These are phyloP conservation scores for Pelagophyceae sp. DNA, from an alignment of 352 stramenopile species.

Conservation along the genomic window DNA sequence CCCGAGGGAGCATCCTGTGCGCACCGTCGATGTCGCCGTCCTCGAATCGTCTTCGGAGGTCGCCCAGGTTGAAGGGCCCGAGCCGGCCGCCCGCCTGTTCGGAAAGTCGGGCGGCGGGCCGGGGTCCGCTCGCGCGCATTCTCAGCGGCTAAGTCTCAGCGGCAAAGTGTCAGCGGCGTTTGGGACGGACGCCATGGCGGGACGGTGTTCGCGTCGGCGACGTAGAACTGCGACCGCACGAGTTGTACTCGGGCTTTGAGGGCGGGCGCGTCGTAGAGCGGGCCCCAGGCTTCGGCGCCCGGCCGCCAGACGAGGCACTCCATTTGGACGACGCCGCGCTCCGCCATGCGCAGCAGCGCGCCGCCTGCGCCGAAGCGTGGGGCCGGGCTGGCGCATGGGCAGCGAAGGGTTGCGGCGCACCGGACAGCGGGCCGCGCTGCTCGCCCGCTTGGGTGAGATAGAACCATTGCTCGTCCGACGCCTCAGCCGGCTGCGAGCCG, in stretches of 20 bases:
- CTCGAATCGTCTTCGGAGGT: conserved; percentile 15
- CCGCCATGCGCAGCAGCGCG: background rate
- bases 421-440: background rate
- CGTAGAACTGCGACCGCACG: conserved; percentile 1
- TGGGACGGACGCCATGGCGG: no score
- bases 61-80: background rate
- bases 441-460: background rate
- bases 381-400: no score
- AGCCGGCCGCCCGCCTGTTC: background rate
- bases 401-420: no score
- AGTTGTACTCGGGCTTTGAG: background rate
- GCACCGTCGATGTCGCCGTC: conserved; percentile 1
- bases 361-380: no score
- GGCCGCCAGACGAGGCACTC: background rate
- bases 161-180: no score
- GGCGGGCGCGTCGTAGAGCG: background rate
- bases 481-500: no score
- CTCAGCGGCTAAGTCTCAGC: no score
- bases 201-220: background rate
- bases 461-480: background rate
- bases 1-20: no score
- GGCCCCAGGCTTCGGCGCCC: background rate
- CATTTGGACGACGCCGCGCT: conserved; percentile 9
- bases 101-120: no score
- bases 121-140: no score